Conservation (phyloP, 2,329 filamentous ascomycete species). For the Penicillium sp. region DNA sequence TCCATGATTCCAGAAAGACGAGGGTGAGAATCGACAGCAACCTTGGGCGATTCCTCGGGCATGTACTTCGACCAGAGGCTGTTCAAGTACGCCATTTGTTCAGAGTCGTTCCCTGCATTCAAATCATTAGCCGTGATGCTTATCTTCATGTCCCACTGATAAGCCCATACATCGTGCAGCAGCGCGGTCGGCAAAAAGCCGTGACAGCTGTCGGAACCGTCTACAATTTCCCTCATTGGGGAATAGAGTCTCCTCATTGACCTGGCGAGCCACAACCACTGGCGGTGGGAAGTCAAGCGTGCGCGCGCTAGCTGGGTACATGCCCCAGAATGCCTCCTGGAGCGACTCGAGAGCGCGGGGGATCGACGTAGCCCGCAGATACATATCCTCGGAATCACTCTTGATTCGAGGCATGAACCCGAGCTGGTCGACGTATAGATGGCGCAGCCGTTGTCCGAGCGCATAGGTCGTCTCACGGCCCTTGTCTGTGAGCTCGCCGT, state of each 20-base stretch:
- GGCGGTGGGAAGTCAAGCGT: slow-evolving; percentile 57
- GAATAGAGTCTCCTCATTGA: slow-evolving; percentile 72
- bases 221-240: slow-evolving; percentile 74
- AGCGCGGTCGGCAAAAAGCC: slow-evolving; percentile 68
- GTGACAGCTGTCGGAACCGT: slow-evolving; percentile 66
- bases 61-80: slow-evolving; percentile 79
- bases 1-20: slow-evolving; percentile 90
- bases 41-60: slow-evolving; percentile 63
- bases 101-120: slow-evolving; percentile 59
- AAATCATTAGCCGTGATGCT: slow-evolving; percentile 1
- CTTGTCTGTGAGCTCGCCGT: slow-evolving; percentile 69
- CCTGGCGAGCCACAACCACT: slow-evolving; percentile 63
- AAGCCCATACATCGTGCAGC: slow-evolving; percentile 60
- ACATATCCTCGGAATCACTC: slow-evolving; percentile 58
- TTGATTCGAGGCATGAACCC: slow-evolving; percentile 65
- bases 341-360: slow-evolving; percentile 74
- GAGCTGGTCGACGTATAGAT: slow-evolving; percentile 72
- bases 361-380: slow-evolving; percentile 71
- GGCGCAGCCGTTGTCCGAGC: slow-evolving; percentile 65
- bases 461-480: slow-evolving; percentile 69
- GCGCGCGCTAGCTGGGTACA: slow-evolving; percentile 62
- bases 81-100: slow-evolving; percentile 81
- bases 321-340: slow-evolving; percentile 70
- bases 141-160: neutral
- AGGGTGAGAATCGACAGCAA: slow-evolving; percentile 81